Conservation (phyloP, 140 eudicot species). For the Flaveria floridana region DNA sequence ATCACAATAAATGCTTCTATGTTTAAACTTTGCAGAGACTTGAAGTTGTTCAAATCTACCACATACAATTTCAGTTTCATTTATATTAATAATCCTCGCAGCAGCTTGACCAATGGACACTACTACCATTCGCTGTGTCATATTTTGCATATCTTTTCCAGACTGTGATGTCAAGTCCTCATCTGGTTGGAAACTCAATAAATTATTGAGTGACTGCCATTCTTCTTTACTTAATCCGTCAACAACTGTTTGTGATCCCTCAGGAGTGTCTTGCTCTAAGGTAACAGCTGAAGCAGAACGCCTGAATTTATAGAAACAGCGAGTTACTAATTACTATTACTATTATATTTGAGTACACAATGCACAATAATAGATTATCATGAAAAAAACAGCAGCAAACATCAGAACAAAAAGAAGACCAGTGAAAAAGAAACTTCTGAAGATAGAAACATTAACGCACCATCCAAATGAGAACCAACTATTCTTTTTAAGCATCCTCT, state of each 20-base stretch:
- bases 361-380: constrained; percentile 23
- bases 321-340: too few relatives aligned
- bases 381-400: constrained; percentile 4
- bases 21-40: constrained; percentile 74
- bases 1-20: constrained; percentile 79
- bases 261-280: constrained; percentile 46
- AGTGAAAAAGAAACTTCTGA: constrained; percentile 1
- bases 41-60: constrained; percentile 93
- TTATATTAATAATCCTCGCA: constrained; percentile 67
- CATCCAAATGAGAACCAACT: constrained; percentile 93
- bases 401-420: background rate
- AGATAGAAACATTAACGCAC: constrained; percentile 43
- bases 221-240: constrained; percentile 87
- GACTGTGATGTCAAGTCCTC: constrained; percentile 58
- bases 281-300: constrained; percentile 49
- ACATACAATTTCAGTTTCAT: constrained; percentile 68
- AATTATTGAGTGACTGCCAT: constrained; percentile 92
- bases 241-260: constrained; percentile 44
- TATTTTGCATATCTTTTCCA: constrained; percentile 74
- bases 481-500: constrained; percentile 63
- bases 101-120: constrained; percentile 87
- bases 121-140: constrained; percentile 62
- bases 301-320: constrained; percentile 45
- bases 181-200: constrained; percentile 88
- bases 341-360: constrained; percentile 1